A percentile compares a stretch with the other conserved stretches of the same genome.
Conservation (phyloP, 176 grass and related monocot species). For the Typha latifolia region DNA sequence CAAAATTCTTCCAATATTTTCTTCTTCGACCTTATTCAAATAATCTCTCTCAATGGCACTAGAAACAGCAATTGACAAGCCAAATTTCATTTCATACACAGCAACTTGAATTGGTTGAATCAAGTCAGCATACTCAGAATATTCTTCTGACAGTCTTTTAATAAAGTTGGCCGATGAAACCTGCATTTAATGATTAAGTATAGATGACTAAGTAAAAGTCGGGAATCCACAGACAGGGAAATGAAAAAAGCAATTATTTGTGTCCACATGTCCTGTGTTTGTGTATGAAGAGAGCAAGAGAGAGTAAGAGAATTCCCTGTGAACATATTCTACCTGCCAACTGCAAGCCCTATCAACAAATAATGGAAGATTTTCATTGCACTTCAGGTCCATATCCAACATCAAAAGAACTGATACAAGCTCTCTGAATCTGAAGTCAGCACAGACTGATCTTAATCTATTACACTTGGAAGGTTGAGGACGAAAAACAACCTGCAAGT, state of each 20-base stretch:
- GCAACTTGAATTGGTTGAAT: slow-evolving; percentile 93
- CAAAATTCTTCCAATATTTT: slow-evolving; percentile 46
- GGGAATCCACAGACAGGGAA: too few relatives aligned
- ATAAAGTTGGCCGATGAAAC: slow-evolving; percentile 61
- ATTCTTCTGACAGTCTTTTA: slow-evolving; percentile 69
- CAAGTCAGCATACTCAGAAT: slow-evolving; percentile 69
- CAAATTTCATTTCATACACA: slow-evolving; percentile 96
- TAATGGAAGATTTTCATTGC: slow-evolving; percentile 29
- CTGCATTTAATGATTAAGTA: slow-evolving; percentile 16
- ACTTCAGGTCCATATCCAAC: slow-evolving; percentile 35
- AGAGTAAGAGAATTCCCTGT: slow-evolving; percentile 14
- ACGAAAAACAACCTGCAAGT: slow-evolving; percentile 74
- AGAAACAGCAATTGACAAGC: slow-evolving; percentile 60
- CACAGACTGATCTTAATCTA: slow-evolving; percentile 52
- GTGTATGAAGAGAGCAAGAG: neutral
- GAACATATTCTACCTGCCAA: slow-evolving; percentile 58
- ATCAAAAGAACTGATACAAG: slow-evolving; percentile 37
- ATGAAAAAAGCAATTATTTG: too few relatives aligned
- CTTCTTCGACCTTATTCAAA: slow-evolving; percentile 54
- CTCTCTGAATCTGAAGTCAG: slow-evolving; percentile 51
- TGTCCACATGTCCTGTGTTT: too few relatives aligned
- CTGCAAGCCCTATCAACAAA: slow-evolving; percentile 55
- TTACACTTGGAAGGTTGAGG: slow-evolving; percentile 55
- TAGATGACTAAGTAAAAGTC: too few relatives aligned
- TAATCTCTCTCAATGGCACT: slow-evolving; percentile 63